Conservation (phyloP, 2,329 filamentous ascomycete genomes). For the Epichloe typhina region DNA sequence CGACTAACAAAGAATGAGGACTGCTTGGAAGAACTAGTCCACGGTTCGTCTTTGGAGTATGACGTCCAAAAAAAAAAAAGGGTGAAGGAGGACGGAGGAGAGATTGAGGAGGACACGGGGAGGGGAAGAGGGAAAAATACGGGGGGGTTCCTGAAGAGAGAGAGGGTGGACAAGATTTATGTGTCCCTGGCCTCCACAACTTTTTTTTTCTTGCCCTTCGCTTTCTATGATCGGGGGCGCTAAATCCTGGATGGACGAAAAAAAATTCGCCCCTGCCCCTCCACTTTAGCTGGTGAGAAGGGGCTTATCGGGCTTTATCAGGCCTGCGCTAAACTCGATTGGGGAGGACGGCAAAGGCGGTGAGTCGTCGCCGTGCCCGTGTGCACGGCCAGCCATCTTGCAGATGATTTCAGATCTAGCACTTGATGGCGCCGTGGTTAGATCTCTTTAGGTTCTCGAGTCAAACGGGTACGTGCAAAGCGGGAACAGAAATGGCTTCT, state of each 20-base stretch:
- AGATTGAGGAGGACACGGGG: constrained; percentile 16
- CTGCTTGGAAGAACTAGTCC: constrained; percentile 12
- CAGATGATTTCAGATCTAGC: constrained; percentile 4
- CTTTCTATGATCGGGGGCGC: constrained; percentile 2
- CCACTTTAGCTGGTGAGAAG: constrained; percentile 8
- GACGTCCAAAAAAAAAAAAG: constrained; percentile 27
- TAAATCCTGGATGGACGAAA: constrained; percentile 5
- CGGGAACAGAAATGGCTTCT: too few relatives aligned
- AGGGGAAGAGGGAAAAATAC: constrained; percentile 2
- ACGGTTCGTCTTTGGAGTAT: constrained; percentile 31
- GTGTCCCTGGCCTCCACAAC: background rate
- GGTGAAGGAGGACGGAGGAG: constrained; percentile 14
- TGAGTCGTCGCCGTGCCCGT: constrained; percentile 6
- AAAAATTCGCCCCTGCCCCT: constrained; percentile 12
- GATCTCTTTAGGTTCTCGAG: constrained; percentile 67
- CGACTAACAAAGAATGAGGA: constrained; percentile 14
- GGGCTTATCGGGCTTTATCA: constrained; percentile 14
- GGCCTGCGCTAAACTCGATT: constrained; percentile 7
- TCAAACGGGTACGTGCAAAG: background rate
- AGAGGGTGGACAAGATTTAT: constrained; percentile 8
- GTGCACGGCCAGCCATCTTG: constrained; percentile 5
- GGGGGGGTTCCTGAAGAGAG: constrained; percentile 2
- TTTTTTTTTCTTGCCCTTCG: background rate
- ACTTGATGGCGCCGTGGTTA: constrained; percentile 34
- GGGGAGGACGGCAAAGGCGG: constrained; percentile 8